phyloP scores from a whole-genome alignment of 2,329 filamentous ascomycete genomes.

The Geosmithia morbida region DNA sequence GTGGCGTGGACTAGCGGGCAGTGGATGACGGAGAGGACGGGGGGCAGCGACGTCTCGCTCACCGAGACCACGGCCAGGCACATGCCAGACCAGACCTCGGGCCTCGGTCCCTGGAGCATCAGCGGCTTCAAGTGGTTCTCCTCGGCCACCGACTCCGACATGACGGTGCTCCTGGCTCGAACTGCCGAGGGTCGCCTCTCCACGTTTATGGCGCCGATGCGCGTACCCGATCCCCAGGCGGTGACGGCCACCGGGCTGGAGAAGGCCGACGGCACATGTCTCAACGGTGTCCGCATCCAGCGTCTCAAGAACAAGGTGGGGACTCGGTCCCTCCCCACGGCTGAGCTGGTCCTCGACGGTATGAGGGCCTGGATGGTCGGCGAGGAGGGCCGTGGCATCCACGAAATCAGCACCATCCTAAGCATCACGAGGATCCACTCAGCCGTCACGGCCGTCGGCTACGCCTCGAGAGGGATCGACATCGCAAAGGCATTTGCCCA shows the following conservation, averaged over 20 bases:
- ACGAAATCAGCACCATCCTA: slow-evolving; percentile 53
- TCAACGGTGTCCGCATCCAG: slow-evolving; percentile 56
- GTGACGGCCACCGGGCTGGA: neutral
- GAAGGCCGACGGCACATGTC: slow-evolving; percentile 10
- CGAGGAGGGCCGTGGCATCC: slow-evolving; percentile 48
- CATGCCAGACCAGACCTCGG: slow-evolving; percentile 6
- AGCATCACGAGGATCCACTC: slow-evolving; percentile 52
- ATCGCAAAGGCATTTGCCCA: slow-evolving; percentile 43
- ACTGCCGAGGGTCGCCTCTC: slow-evolving; percentile 32
- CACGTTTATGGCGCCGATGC: slow-evolving; percentile 52
- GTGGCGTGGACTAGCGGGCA: slow-evolving; percentile 57
- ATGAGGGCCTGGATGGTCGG: slow-evolving; percentile 55
- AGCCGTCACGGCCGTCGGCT: slow-evolving; percentile 34
- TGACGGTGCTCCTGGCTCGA: slow-evolving; percentile 49
- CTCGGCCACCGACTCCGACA: slow-evolving; percentile 19
- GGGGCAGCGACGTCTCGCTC: slow-evolving; percentile 54
- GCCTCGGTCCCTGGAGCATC: slow-evolving; percentile 42
- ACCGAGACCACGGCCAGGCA: slow-evolving; percentile 46
- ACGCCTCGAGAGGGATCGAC: slow-evolving; percentile 38
- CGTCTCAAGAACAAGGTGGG: slow-evolving; percentile 61
- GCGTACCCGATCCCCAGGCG: slow-evolving; percentile 10
- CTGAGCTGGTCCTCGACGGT: slow-evolving; percentile 51
- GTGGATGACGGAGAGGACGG: slow-evolving; percentile 63
- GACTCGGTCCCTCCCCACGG: slow-evolving; percentile 55
- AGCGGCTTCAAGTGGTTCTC: slow-evolving; percentile 52